Evolutionary conservation across 2,329 filamentous ascomycete species (phyloP), one percentile per base, ranked within the genome.

Genomic region (Talaromyces sp.): DNA sequence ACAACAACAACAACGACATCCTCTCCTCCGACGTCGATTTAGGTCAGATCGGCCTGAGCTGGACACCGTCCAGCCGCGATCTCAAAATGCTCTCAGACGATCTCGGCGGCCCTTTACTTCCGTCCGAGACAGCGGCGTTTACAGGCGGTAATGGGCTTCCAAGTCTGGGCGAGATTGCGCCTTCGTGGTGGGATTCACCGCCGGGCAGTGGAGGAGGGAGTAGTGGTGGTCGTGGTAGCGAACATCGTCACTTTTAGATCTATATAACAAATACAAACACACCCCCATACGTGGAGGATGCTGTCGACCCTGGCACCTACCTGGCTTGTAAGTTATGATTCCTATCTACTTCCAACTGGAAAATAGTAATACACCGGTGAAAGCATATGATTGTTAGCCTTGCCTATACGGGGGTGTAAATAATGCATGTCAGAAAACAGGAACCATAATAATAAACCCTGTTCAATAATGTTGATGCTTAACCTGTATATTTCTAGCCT

Each of bases 71-170:
- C 10, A 63, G 55, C 19, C 42, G 62, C 11, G 62, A 63, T 8
- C 44, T 63, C 32, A 63, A 63, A 55, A 36, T 63, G 32, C 55
- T 63, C 5, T 58, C 62, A 17, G 62, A 63, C 9, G 58, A 61
- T 36, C 17, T 63, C 3, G 58, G 58, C 17, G 51, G 56, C 22
- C 33, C 62, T 7, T 54, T 59, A 17, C 49, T 62, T 11, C 58
- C 58, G 27, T 62, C 60, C 32, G 51, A 52, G 10, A 22, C 56
- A 19, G 58, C 60, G 57, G 32, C 60, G 2, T 49, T 54, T 28
- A 36, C 60, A 44, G 52, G 28, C 17, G 25, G 32, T 3, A 58
- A 56, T 36, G 42, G 11, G 9, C 30, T 58, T 4, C 32, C 62
- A 25, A 61, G 19, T 53, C 32, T 61, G 32, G 36, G 49, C 25